Conservation (phyloP, 352 stramenopile species). For the Phytophthora ramorum region DNA sequence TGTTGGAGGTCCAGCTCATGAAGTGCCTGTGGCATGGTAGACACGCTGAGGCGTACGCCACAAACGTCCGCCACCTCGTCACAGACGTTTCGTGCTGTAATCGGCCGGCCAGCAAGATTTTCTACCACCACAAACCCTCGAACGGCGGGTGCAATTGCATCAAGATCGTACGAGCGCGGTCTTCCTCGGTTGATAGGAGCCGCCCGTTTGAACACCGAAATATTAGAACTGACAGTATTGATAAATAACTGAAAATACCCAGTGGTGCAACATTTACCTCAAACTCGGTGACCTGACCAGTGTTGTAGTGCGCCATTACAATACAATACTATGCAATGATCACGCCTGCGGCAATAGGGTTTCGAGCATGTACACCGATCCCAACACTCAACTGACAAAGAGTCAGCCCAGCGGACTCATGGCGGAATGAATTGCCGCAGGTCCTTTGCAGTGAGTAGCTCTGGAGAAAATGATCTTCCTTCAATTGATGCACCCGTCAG, state of each 20-base stretch:
- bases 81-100: not conserved
- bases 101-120: not conserved
- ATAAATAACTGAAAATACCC: not conserved
- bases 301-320: not conserved
- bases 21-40: not conserved
- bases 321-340: too few species aligned
- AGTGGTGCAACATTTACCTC: not conserved
- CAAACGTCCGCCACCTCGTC: not conserved
- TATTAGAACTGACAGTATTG: not conserved
- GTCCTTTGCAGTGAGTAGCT: not conserved
- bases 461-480: not conserved
- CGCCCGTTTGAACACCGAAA: not conserved
- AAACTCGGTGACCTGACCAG: not conserved
- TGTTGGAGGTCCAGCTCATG: not conserved
- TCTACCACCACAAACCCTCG: not conserved
- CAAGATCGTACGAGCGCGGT: not conserved
- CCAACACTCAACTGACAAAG: not conserved
- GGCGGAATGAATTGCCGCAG: not conserved
- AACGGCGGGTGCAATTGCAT: not conserved
- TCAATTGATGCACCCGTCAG: not conserved
- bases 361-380: not conserved
- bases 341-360: too few species aligned
- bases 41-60: not conserved
- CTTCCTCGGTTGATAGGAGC: not conserved
- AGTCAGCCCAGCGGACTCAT: not conserved